phyloP scores from a whole-genome alignment of 2,329 filamentous ascomycete genomes.

The Sporothrix variecibatus region DNA sequence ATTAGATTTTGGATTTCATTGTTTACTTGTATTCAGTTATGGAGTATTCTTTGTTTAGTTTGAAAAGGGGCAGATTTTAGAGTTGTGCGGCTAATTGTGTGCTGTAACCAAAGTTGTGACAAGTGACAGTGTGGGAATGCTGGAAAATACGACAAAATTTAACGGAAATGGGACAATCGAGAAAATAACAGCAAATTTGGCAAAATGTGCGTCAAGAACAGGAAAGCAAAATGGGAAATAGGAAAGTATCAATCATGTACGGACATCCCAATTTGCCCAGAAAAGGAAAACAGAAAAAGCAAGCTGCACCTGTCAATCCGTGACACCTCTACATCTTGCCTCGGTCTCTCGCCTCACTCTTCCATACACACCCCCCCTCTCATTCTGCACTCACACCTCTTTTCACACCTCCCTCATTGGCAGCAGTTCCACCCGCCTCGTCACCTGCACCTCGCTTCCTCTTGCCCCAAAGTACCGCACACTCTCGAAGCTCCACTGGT shows the following conservation, averaged over 20 bases:
- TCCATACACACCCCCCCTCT: neutral
- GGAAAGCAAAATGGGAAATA: neutral
- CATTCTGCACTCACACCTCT: neutral
- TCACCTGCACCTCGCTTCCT: conserved; percentile 1
- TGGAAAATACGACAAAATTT: neutral
- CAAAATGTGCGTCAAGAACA: neutral
- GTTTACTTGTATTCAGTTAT: too few species aligned
- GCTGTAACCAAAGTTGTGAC: neutral
- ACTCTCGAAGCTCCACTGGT: conserved; percentile 35
- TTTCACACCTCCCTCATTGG: neutral
- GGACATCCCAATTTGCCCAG: neutral
- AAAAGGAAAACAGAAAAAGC: neutral
- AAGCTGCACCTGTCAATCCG: neutral
- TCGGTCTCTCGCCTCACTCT: neutral
- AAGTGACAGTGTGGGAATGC: neutral
- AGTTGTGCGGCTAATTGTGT: neutral
- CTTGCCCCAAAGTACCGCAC: conserved; percentile 32
- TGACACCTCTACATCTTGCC: too few species aligned
- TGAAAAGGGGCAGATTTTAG: neutral
- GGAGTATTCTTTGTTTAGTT: neutral
- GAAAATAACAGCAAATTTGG: neutral
- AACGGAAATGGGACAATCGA: neutral
- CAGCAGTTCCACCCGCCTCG: conserved; percentile 4
- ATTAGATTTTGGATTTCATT: too few species aligned
- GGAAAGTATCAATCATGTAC: neutral